Evolutionary conservation across 2,329 filamentous ascomycete species (phyloP), one percentile per base, ranked within the genome.

Genomic region (Pyrenophora seminiperda): DNA sequence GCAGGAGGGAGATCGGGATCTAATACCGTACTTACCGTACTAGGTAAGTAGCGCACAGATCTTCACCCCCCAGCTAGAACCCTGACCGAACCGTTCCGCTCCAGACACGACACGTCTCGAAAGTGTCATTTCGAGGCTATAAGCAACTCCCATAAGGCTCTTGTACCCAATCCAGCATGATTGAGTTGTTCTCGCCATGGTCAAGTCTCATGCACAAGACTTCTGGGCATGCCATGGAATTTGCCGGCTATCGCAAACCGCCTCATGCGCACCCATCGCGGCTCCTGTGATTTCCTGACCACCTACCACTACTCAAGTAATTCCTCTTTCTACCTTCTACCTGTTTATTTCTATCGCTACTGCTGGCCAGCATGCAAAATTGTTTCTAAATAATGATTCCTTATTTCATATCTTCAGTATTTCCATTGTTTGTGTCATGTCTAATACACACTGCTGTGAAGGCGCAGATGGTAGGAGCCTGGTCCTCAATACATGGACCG

Each of bases 401-500:
- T 36, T 27, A 54, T 53, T 55, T 56, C 17, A 58, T 53, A 30
- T 46, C 57, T 17, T 52, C 32, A 9, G 38, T 38, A 29, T 15
- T 61, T 11, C 33, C 65, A 31, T 13, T 65, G 29, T 30, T 63
- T 32, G 56, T 43, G 5, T 47, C 40, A 50, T 64, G 49, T 53
- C 44, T 65, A 46, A 41, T 68, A 54, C 56, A 53, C 43, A 40
- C 46, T 22, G 33, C 32, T 10, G 61, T 53, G 4, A 39, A 54
- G 33, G 67, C 61, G 46, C 66, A 71, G 44, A 68, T 67, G 67
- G 38, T 71, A 13, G 66, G 65, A 15, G 38, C 49, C 10, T 68
- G 59, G 55, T 50, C 53, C 11, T 47, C 43, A 9, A 41, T 29
- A 10, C 43, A 37, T 24, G 32, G 30, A 6, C 38, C 27, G 19